Base-by-base conservation (phyloP, 805 yeast species). In the Suhomyces xylopsoci region DNA sequence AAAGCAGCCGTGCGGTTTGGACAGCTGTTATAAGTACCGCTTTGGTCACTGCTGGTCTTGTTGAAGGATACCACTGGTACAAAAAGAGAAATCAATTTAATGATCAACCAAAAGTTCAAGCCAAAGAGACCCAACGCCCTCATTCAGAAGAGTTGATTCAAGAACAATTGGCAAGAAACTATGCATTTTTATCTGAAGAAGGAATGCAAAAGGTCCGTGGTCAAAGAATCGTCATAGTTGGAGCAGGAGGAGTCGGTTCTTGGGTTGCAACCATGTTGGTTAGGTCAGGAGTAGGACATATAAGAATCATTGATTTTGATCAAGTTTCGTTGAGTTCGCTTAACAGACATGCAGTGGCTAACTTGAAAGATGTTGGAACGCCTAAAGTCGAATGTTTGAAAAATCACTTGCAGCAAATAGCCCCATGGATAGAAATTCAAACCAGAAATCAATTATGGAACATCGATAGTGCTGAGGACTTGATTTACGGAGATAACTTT, bases 191-290 rank as follows among this genome's bases (percentile, higher is more conserved):
- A 25, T 90, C 97, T 10, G 89, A 88, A 49, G 88, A 85, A 19
- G 98, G 97, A 0, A 84, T 91, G 82, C 68, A 71, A 17, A 82
- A 82, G 54, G 81, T 94, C 15, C 82, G 97, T 51, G 70, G 77
- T 10, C 86, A 90, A 62, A 79, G 81, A 51, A 81, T 92, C 2
- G 88, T 90, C 1, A 88, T 93, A 14, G 84, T 83, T 28, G 99
- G 99, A 28, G 94, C 93, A 15, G 99, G 99, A 53, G 99, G 99
- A 53, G 99, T 94, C 41, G 99, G 99, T 2, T 92, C 97, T 0
- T 92, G 97, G 93, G 96, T 87, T 22, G 85, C 88, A 10, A 87
- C 96, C 9, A 90, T 96, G 88, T 78, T 94, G 52, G 87, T 88
- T 1, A 83, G 99, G 62, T 88, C 96, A 15, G 99, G 99, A 14